Conservation (phyloP, 208 protist species). For the Trypanosomatidae sp. region DNA sequence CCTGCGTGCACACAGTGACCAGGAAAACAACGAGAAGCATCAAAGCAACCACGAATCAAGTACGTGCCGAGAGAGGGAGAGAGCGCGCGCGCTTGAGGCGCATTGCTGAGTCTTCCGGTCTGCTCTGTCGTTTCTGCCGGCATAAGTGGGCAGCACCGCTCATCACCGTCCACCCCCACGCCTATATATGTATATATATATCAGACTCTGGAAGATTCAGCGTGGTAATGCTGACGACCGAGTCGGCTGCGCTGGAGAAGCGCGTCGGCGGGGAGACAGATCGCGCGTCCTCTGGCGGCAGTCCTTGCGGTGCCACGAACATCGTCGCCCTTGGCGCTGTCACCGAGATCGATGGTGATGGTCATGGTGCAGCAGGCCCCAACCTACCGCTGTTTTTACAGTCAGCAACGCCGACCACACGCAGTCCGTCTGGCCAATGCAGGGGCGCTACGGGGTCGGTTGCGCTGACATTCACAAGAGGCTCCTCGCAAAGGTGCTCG, state of each 20-base stretch:
- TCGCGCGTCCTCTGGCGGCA: background rate
- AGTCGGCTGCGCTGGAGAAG: background rate
- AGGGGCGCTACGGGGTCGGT: background rate
- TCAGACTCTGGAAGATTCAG: background rate
- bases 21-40: background rate
- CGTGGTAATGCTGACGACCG: conserved; percentile 8
- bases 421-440: background rate
- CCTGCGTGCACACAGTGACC: too few species aligned
- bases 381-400: background rate
- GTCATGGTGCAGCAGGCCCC: background rate
- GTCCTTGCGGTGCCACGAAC: background rate
- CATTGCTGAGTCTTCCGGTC: background rate
- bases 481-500: background rate
- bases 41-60: background rate
- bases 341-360: background rate
- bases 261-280: background rate
- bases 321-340: background rate
- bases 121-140: background rate
- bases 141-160: background rate
- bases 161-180: background rate
- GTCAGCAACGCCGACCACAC: background rate
- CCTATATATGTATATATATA: too few species aligned
- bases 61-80: background rate
- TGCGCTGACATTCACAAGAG: background rate
- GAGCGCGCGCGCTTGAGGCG: background rate